A percentile compares a stretch with the other conserved stretches of the same genome.
Conservation (phyloP, 352 stramenopile species). For the Globisporangium lucens region DNA sequence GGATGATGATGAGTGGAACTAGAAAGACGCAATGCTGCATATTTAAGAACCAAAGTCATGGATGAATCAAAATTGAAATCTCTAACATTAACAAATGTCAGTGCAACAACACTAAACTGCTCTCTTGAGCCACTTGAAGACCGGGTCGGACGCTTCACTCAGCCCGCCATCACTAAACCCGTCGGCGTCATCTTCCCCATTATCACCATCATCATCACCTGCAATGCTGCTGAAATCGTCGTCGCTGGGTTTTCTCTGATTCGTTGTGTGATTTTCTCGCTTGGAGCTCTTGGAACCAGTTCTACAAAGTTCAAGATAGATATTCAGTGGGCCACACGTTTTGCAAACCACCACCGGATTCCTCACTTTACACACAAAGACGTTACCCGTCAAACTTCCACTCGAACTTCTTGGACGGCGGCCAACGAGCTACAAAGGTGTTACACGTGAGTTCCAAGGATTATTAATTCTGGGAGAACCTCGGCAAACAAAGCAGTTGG, state of each 20-base stretch:
- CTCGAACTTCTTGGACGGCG: slow-evolving; percentile 28
- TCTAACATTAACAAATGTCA: slow-evolving; percentile 8
- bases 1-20: neutral
- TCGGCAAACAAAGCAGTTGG: neutral
- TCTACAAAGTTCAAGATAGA: neutral
- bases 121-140: slow-evolving; percentile 61
- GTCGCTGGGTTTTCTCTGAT: neutral
- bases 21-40: neutral
- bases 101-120: slow-evolving; percentile 18
- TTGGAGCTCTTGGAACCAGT: slow-evolving; percentile 1
- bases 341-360: neutral
- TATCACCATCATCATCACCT: too few relatives aligned
- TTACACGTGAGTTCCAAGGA: neutral
- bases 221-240: slow-evolving; percentile 2
- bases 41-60: slow-evolving; percentile 1
- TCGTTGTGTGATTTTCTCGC: neutral
- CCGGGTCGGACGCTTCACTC: slow-evolving; percentile 45
- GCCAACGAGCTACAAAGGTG: neutral
- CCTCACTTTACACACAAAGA: neutral
- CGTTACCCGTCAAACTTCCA: slow-evolving; percentile 68
- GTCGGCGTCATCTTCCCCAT: neutral
- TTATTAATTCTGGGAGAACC: neutral
- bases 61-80: neutral
- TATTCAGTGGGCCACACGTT: neutral
- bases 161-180: slow-evolving; percentile 28